phyloP scores from a whole-genome alignment of 2,329 filamentous ascomycete species.

The Teratosphaeriaceae sp. region DNA sequence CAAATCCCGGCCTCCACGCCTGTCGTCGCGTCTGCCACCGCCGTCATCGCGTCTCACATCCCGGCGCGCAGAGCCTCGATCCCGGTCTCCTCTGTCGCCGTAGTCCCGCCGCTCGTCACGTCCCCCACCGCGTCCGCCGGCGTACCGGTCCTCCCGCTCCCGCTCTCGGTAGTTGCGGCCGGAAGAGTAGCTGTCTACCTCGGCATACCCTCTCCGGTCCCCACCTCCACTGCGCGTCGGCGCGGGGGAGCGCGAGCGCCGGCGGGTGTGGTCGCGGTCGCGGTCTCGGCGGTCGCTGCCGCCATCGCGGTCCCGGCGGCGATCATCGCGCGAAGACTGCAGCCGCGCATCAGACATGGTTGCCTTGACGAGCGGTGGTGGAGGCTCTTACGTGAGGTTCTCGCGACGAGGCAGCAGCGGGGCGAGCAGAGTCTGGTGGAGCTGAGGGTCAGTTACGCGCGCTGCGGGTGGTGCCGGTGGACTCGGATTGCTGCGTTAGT shows the following conservation, averaged over 20 bases:
- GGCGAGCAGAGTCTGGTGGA: slow-evolving; percentile 1
- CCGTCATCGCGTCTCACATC: slow-evolving; percentile 54
- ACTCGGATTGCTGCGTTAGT: slow-evolving; percentile 2
- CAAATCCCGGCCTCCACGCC: slow-evolving; percentile 38
- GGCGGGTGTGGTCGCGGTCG: slow-evolving; percentile 15
- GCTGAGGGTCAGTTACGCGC: slow-evolving; percentile 2
- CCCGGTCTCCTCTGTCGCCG: slow-evolving; percentile 57
- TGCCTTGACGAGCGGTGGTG: slow-evolving; percentile 16
- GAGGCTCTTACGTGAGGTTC: slow-evolving; percentile 23
- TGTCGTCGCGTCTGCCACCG: slow-evolving; percentile 36
- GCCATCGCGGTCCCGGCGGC: slow-evolving; percentile 41
- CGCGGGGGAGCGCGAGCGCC: slow-evolving; percentile 78
- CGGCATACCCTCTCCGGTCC: slow-evolving; percentile 63
- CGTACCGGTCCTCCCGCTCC: slow-evolving; percentile 89
- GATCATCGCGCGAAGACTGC: slow-evolving; percentile 42
- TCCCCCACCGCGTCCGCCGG: slow-evolving; percentile 40
- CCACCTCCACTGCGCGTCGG: slow-evolving; percentile 55
- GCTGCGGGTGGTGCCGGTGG: neutral
- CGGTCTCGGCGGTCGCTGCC: slow-evolving; percentile 48
- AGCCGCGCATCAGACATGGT: slow-evolving; percentile 31
- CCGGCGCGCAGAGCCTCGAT: slow-evolving; percentile 64
- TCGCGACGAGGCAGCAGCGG: neutral
- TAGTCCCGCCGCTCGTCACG: slow-evolving; percentile 17
- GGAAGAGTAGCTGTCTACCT: slow-evolving; percentile 82
- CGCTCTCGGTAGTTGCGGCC: slow-evolving; percentile 88